Base-by-base conservation (phyloP, 768 basidiomycete species). In the Coprinellus micaceus region DNA sequence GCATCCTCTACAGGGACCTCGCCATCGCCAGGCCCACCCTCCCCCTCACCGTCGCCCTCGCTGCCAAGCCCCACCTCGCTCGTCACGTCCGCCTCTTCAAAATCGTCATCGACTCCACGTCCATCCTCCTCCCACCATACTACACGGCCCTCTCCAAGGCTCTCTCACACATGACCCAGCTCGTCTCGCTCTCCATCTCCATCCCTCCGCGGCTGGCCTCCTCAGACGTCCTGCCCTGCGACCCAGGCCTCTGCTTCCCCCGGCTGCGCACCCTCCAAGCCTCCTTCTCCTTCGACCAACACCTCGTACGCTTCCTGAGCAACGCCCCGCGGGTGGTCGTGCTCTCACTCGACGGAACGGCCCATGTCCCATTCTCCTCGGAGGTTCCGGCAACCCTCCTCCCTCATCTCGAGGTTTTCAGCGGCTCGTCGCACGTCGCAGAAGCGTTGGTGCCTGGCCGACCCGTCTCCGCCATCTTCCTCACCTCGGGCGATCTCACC, bases 1-100 rank as follows among this genome's bases (percentile, higher is more conserved):
- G 82, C 57, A 66, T 75, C 33, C 84, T 91, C 69, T 91, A 87
- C 69, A 78, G 84, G 53, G 69, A 80, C 63, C 62, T 90, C 60
- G 66, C 72, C 49, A 60, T 83, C 52, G 77, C 82, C 28, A 62
- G 74, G 6, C 63, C 68, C 58, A 69, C 76, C 3, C 71, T 67
- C 56, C 51, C 67, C 60, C 72, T 82, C 66, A 71, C 88, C 54
- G 57, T 69, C 59, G 81, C 84, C 53, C 82, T 91, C 58, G 83
- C 86, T 10, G 64, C 64, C 21, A 79, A 73, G 22, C 81, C 83
- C n/a, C 70, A 71, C 53, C 67, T 90, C 63, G 86, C 88, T 0
- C 73, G 70, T 58, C 72, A 77, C 65, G 89, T 91, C 52, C 79
- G 85, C 62, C 72, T 77, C 28, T 84, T 91, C 62, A 68, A 82